Base-by-base conservation (phyloP, 345 rosid genomes). In the Kandelia obovata region DNA sequence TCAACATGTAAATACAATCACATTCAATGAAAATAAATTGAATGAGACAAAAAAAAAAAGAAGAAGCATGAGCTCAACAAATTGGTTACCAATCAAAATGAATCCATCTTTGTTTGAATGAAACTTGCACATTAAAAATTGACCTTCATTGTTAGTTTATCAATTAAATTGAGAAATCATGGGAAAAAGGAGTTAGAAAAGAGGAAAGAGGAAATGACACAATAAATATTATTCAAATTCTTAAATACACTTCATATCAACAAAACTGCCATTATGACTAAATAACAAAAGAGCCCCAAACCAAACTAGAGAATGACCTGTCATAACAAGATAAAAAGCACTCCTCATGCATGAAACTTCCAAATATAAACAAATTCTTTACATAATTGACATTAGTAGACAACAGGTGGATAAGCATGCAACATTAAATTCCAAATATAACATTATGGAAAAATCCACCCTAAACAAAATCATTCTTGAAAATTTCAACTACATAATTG, bases 381-480 rank as follows among this genome's bases (percentile, higher is more conserved):
- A 64, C 25, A n/a, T 19, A 66, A 37, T 28, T 5, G 62, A 17
- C 63, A 62, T 39, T 58, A 65, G 32, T 21, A 75, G 62, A 62
- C 64, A 69, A 81, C 82, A 81, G 71, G 73, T 72, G 80, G 65
- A 67, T 63, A 74, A 62, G 75, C 74, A 79, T 79, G 71, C 73
- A 74, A 55, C 47, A 61, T 66, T 55, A 52, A 39, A 73, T 49
- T 25, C 66, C 37, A 67, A 23, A 68, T 43, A 13, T 16, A 19
- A 5, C 10, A 21, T 7, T 28, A 73, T 39, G 27, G 43, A 21
- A 39, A 47, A 46, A 62, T 53, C 46, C 65, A 39, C 34, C 7
- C 19, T 34, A 23, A 60, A 49, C 1, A 13, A 55, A 27, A 53
- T 56, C 11, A 39, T 19, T 26, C 16, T 56, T 4, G 26, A 6